Percentiles rank a stretch among this genome's conserved stretches.
These are phyloP conservation scores for Pascua sp. DNA, from an alignment of 1,284 basidiomycete genomes.

Conservation along the genomic window DNA sequence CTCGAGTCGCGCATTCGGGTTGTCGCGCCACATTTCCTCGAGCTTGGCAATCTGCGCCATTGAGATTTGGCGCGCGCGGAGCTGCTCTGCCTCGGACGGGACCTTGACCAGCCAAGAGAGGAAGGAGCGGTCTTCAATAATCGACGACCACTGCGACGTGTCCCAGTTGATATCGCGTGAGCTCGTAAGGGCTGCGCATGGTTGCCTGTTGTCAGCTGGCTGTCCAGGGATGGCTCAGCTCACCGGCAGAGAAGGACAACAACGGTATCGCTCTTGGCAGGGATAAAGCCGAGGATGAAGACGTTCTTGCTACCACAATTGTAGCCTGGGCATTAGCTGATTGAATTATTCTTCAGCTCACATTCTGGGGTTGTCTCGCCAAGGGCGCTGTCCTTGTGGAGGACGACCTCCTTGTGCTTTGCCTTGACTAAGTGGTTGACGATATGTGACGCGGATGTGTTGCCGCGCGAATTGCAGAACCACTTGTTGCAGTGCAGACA, in stretches of 20 bases:
- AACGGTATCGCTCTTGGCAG: slow-evolving; percentile 97
- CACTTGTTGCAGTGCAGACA: slow-evolving; percentile 94
- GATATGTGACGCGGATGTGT: slow-evolving; percentile 96
- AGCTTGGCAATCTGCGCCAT: slow-evolving; percentile 95
- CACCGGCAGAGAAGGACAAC: slow-evolving; percentile 96
- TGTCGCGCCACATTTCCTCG: slow-evolving; percentile 97
- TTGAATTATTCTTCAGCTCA: slow-evolving; percentile 27
- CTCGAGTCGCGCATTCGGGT: slow-evolving; percentile 87
- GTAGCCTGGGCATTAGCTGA: slow-evolving; percentile 57
- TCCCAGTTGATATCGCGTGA: slow-evolving; percentile 99
- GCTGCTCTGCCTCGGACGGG: slow-evolving; percentile 90
- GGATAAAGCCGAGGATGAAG: slow-evolving; percentile 98
- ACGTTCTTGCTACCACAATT: slow-evolving; percentile 99
- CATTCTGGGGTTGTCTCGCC: slow-evolving; percentile 98
- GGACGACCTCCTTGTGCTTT: slow-evolving; percentile 96
- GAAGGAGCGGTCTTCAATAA: slow-evolving; percentile 97
- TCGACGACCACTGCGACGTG: slow-evolving; percentile 91
- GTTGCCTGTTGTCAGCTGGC: slow-evolving; percentile 63
- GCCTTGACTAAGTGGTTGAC: slow-evolving; percentile 98
- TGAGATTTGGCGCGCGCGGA: slow-evolving; percentile 91
- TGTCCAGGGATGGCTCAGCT: no score
- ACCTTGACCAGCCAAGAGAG: slow-evolving; percentile 98
- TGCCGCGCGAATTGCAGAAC: slow-evolving; percentile 99
- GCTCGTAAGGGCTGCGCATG: slow-evolving; percentile 80
- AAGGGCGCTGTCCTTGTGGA: slow-evolving; percentile 90